Evolutionary conservation across 257 asterid genomes (phyloP).

Genomic region (Nyctanthes arbortristis): DNA sequence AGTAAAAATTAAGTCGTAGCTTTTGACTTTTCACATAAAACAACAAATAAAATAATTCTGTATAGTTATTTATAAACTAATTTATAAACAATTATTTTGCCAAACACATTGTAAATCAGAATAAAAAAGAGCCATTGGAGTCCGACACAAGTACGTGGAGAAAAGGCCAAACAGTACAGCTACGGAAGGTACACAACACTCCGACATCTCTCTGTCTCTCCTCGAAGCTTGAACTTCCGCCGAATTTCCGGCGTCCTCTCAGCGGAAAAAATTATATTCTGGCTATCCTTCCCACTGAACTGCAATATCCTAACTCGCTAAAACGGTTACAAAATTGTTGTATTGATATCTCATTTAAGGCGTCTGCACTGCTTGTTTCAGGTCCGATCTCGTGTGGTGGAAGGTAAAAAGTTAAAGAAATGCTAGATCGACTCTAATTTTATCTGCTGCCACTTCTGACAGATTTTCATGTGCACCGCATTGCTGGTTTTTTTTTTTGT

Average conservation of each 20-base stretch:
- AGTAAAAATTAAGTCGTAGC: no score
- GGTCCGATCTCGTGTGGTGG: conserved; percentile 46
- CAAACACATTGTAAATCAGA: no score
- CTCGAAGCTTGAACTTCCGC: conserved; percentile 30
- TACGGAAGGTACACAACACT: conserved; percentile 5
- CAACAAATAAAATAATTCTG: no score
- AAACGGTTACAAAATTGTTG: conserved; percentile 12
- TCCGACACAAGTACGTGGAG: conserved; percentile 67
- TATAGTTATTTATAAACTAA: no score
- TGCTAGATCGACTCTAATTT: conserved; percentile 30
- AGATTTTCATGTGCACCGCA: neutral
- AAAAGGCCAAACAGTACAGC: conserved; percentile 21
- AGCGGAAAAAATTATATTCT: conserved; percentile 27
- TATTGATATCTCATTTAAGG: conserved; percentile 13
- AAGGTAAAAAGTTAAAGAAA: conserved; percentile 52
- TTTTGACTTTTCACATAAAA: no score
- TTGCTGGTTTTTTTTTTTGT: neutral
- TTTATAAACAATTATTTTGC: no score
- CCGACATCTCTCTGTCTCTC: conserved; percentile 16
- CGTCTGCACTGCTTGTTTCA: conserved; percentile 22
- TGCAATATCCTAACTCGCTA: neutral
- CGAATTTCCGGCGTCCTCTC: conserved; percentile 44
- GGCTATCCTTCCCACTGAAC: no score
- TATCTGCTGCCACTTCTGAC: conserved; percentile 19
- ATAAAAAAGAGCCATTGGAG: conserved; percentile 52